Percentiles rank a stretch among this genome's conserved stretches.
Conservation (phyloP, 805 yeast genomes). For the Teunomyces gatunensis region DNA sequence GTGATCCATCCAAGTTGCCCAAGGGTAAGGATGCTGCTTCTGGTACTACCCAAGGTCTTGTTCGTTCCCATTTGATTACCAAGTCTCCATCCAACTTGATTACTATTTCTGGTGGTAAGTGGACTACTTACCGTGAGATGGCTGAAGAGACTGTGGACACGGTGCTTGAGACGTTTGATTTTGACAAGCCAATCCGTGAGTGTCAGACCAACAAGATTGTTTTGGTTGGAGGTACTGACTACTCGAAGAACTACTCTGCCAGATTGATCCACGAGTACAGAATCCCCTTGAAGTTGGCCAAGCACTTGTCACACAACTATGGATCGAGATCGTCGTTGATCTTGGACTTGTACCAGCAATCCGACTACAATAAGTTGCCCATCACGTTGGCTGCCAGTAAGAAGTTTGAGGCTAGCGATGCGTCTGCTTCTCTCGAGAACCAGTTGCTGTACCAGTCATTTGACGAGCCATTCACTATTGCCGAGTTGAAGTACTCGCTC, state of each 20-base stretch:
- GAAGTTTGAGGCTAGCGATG: slow-evolving; percentile 29
- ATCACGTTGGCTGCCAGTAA: slow-evolving; percentile 52
- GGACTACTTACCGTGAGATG: slow-evolving; percentile 99
- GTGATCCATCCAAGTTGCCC: slow-evolving; percentile 64
- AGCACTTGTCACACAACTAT: slow-evolving; percentile 80
- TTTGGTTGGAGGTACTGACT: slow-evolving; percentile 79
- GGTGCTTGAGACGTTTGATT: slow-evolving; percentile 50
- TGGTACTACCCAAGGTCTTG: slow-evolving; percentile 77
- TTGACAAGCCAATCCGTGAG: slow-evolving; percentile 34
- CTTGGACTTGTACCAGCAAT: slow-evolving; percentile 52
- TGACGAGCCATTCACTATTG: slow-evolving; percentile 85
- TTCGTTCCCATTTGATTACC: slow-evolving; percentile 82
- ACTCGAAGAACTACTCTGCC: slow-evolving; percentile 69
- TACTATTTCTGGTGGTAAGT: slow-evolving; percentile 94
- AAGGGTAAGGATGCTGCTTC: slow-evolving; percentile 38
- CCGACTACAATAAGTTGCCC: slow-evolving; percentile 59
- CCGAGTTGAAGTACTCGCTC: slow-evolving; percentile 81
- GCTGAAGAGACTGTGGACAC: slow-evolving; percentile 89
- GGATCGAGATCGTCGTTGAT: slow-evolving; percentile 86
- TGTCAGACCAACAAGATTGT: slow-evolving; percentile 55
- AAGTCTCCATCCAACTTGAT: slow-evolving; percentile 71
- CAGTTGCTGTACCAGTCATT: slow-evolving; percentile 48
- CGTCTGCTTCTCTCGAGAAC: slow-evolving; percentile 26
- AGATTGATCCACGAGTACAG: slow-evolving; percentile 77
- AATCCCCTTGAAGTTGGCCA: slow-evolving; percentile 71